Percentiles rank a stretch among this genome's conserved stretches.
Evolutionary conservation across 768 basidiomycete genomes (phyloP).

Genomic region (Nidula microcarpa): DNA sequence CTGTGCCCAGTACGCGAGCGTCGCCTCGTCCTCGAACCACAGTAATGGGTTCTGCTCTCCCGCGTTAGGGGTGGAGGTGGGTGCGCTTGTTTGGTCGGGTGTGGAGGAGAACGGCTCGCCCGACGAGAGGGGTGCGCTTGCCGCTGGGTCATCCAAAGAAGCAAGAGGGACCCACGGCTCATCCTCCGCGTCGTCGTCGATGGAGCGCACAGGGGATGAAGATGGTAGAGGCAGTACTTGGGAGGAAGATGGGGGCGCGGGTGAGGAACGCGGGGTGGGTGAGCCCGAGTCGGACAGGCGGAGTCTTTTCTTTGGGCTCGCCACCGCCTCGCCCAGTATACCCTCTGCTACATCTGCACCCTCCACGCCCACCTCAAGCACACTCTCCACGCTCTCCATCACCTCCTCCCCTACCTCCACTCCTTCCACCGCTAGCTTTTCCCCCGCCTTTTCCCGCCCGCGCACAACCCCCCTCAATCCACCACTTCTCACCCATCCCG

Average conservation of each 20-base stretch:
- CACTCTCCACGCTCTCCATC: background rate
- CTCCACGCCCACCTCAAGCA: background rate
- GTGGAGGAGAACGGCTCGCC: background rate
- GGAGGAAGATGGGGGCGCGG: background rate
- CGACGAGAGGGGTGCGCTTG: background rate
- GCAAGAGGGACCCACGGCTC: no score
- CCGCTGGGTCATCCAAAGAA: background rate
- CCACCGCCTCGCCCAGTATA: background rate
- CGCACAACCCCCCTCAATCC: slow-evolving; percentile 31
- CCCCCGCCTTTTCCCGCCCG: background rate
- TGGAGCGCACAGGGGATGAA: background rate
- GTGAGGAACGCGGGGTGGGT: background rate
- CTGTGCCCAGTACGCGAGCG: slow-evolving; percentile 46
- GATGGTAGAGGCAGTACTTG: background rate
- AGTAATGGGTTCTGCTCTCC: slow-evolving; percentile 9
- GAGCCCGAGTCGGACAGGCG: background rate
- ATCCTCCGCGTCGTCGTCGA: no score
- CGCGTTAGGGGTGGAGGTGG: slow-evolving; percentile 2
- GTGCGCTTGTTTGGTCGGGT: background rate
- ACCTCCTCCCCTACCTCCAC: background rate
- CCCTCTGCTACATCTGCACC: background rate
- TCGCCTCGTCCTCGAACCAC: slow-evolving; percentile 53
- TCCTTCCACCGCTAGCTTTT: background rate
- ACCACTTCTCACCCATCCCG: slow-evolving; percentile 62
- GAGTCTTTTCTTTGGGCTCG: background rate